Percentiles rank a stretch among this genome's conserved stretches.
These are phyloP conservation scores for Acrodontium crateriforme DNA, from an alignment of 2,329 filamentous ascomycete species.

Conservation along the genomic window DNA sequence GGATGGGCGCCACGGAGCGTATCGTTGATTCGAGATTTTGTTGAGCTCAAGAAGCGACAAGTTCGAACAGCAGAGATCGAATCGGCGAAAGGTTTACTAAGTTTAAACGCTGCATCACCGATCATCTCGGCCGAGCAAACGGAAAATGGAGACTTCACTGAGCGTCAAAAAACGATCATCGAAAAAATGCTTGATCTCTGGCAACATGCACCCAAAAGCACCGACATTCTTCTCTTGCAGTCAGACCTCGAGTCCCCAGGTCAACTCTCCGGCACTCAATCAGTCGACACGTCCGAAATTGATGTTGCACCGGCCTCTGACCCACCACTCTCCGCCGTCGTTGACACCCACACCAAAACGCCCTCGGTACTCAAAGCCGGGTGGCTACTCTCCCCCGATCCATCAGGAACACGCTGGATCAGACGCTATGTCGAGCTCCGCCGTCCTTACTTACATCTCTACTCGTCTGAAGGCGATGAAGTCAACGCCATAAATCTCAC, in stretches of 20 bases:
- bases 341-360: conserved; percentile 69
- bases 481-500: conserved; percentile 77
- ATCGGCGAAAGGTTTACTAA: conserved; percentile 51
- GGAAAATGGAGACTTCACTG: conserved; percentile 12
- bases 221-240: conserved; percentile 36
- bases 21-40: conserved; percentile 78
- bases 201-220: conserved; percentile 31
- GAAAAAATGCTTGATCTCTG: conserved; percentile 50
- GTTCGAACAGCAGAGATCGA: conserved; percentile 68
- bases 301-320: conserved; percentile 39
- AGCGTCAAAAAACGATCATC: conserved; percentile 28
- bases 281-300: conserved; percentile 32
- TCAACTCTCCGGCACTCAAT: background rate
- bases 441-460: conserved; percentile 80
- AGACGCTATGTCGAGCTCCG: conserved; percentile 87
- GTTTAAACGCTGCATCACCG: conserved; percentile 28
- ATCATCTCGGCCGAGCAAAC: conserved; percentile 6
- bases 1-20: conserved; percentile 84
- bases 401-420: conserved; percentile 70
- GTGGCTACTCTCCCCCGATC: conserved; percentile 68
- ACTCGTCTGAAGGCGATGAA: conserved; percentile 79
- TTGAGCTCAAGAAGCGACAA: conserved; percentile 59
- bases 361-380: conserved; percentile 61
- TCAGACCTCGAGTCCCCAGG: background rate
- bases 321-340: conserved; percentile 51